These are phyloP conservation scores for Clitopilus passeckerianus DNA, from an alignment of 768 basidiomycete species.

Conservation along the genomic window DNA sequence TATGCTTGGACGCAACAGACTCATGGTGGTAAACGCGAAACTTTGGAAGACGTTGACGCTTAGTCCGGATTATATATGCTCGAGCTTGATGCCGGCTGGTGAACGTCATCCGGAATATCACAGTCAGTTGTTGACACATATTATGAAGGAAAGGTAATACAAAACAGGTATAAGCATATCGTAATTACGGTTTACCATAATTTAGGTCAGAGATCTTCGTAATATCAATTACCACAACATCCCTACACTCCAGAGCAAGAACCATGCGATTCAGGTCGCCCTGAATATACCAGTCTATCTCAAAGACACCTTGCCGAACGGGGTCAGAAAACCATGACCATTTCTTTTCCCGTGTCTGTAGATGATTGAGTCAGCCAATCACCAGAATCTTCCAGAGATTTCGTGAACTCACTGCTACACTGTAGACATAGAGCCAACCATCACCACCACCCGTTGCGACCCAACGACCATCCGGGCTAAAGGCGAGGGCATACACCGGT, in stretches of 20 bases:
- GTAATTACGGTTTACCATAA: neutral
- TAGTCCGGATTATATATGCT: neutral
- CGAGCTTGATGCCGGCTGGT: neutral
- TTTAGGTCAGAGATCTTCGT: slow-evolving; percentile 36
- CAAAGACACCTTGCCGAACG: slow-evolving; percentile 65
- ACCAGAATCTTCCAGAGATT: neutral
- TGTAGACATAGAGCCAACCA: slow-evolving; percentile 70
- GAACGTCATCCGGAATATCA: neutral
- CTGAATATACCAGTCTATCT: slow-evolving; percentile 67
- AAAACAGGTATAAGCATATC: slow-evolving; percentile 2
- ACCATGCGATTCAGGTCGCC: slow-evolving; percentile 57
- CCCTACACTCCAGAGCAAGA: slow-evolving; percentile 60
- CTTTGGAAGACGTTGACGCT: neutral
- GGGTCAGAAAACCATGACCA: slow-evolving; percentile 63
- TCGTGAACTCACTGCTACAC: slow-evolving; percentile 46
- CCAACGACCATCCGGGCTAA: slow-evolving; percentile 69
- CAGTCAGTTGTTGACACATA: neutral
- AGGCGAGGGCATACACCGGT: slow-evolving; percentile 68
- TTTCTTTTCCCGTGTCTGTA: slow-evolving; percentile 38
- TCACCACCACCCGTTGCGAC: slow-evolving; percentile 80
- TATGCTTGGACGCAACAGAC: neutral
- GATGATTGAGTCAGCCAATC: slow-evolving; percentile 3
- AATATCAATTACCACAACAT: slow-evolving; percentile 67
- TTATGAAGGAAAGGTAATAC: neutral
- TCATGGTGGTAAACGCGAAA: neutral